These are phyloP conservation scores for Fragaria ananassa DNA, from an alignment of 306 rosid genomes.

Conservation along the genomic window DNA sequence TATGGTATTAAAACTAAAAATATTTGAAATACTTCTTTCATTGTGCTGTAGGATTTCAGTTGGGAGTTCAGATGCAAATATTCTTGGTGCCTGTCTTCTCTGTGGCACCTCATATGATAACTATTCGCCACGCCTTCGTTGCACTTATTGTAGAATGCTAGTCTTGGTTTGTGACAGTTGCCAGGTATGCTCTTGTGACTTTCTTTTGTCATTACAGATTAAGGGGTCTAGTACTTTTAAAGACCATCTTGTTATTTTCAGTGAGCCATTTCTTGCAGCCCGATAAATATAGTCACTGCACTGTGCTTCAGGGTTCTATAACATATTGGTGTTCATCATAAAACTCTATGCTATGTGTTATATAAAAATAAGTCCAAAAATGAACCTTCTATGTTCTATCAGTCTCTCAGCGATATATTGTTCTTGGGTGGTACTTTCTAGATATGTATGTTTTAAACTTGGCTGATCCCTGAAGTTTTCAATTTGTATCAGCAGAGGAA, in stretches of 20 bases:
- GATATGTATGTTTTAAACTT: not conserved
- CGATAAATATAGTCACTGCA: not conserved
- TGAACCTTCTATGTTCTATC: not conserved
- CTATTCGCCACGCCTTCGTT: conserved; percentile 79
- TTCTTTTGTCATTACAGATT: conserved; percentile 2
- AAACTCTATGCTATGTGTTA: not conserved
- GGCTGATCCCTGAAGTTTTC: conserved; percentile 22
- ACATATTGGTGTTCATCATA: not conserved
- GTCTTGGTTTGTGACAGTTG: conserved; percentile 72
- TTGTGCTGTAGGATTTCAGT: conserved; percentile 67
- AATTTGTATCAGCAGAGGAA: conserved; percentile 45
- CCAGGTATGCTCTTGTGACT: conserved; percentile 53
- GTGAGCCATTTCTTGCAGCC: not conserved
- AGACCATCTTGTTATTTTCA: too few relatives aligned
- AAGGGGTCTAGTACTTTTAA: not conserved
- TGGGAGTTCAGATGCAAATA: conserved; percentile 68
- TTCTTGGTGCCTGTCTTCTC: conserved; percentile 64
- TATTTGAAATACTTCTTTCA: conserved; percentile 24
- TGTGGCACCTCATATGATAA: conserved; percentile 71
- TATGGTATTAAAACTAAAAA: not conserved
- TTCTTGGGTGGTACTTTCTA: not conserved
- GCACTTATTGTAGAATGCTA: conserved; percentile 82
- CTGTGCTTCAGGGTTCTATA: not conserved
- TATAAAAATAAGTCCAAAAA: not conserved
- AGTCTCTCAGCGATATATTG: not conserved